Conservation (phyloP, 148 eudicot genomes). For the Arctostaphylos glauca region DNA sequence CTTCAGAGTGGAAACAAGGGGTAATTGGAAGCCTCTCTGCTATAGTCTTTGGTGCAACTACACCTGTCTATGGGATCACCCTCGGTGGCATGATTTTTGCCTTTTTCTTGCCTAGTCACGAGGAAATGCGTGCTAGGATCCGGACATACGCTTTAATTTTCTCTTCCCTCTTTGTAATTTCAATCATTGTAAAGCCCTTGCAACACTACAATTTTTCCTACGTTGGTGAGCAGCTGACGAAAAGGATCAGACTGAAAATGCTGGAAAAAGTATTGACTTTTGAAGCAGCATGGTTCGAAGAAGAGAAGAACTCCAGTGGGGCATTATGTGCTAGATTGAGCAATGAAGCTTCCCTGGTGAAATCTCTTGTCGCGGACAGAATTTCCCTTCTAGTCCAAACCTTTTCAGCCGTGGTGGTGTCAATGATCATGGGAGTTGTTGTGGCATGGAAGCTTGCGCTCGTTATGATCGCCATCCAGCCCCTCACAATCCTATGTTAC, state of each 20-base stretch:
- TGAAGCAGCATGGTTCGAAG: constrained; percentile 90
- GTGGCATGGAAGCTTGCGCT: constrained; percentile 92
- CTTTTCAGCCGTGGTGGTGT: constrained; percentile 57
- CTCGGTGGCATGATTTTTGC: constrained; percentile 89
- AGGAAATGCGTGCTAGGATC: constrained; percentile 56
- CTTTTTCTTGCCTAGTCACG: constrained; percentile 53
- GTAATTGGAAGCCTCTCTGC: constrained; percentile 73
- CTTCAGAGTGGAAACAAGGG: constrained; percentile 76
- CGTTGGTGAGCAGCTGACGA: constrained; percentile 80
- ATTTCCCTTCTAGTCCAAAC: constrained; percentile 72
- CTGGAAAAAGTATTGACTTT: constrained; percentile 68
- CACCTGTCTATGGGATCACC: constrained; percentile 80
- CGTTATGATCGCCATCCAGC: constrained; percentile 89
- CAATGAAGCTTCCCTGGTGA: constrained; percentile 74
- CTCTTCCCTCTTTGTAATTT: constrained; percentile 53
- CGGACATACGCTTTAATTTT: constrained; percentile 52
- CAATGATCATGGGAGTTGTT: constrained; percentile 65
- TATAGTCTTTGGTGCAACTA: constrained; percentile 62
- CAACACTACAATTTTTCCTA: constrained; percentile 72
- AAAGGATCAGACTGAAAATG: constrained; percentile 65
- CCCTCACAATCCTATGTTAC: constrained; percentile 77
- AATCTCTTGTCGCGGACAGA: constrained; percentile 85
- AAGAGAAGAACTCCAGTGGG: constrained; percentile 75
- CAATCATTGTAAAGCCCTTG: constrained; percentile 52
- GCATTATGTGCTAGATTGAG: constrained; percentile 72